Evolutionary conservation across 1,139 yeast species (phyloP), one percentile per base, ranked within the genome.

Genomic region (Taiozyma sp.): DNA sequence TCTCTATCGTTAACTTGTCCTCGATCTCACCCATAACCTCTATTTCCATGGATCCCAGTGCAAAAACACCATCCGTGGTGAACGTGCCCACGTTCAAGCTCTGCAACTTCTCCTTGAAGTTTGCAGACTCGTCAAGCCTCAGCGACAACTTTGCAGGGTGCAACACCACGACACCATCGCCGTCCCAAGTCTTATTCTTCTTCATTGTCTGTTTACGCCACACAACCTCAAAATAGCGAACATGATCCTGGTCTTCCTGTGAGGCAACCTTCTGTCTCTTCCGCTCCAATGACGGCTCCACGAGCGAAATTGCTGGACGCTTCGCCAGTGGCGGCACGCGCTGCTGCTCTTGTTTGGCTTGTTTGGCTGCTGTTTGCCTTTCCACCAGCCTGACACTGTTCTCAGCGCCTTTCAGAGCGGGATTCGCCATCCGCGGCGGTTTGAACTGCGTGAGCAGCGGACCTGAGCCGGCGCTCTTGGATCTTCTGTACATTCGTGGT

Each of bases 161-260:
- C 28, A 73, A 59, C 0, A 66, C 55, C 6, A 88, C 72, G 28
- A 69, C 67, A 0, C 97, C 98, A 68, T 93, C 99, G 3, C 96
- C 96, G 52, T 89, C 95, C 99, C 99, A 93, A 0, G 91, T 84
- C 64, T 91, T 91, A 66, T 90, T 83, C 72, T 91, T 90, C 68
- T 87, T 88, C 41, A 70, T 74, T 1, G 93, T 73, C 42, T 74
- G 75, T 64, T 88, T 89, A 43, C 99, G 72, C 65, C 65, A 61
- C 7, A 60, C 61, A 7, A 60, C 57, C 29, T 58, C 62, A 43
- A 56, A 61, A 45, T 56, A 57, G 14, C 60, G 48, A 41, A 49
- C 43, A 19, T 49, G 40, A 7, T n/a, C 40, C 16, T 19, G 19
- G 19, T 19, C 19, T 19, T 19, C 19, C 19, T 19, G 19, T 19